These are phyloP conservation scores for Hydnomerulius pinastri DNA, from an alignment of 768 basidiomycete genomes.

Conservation along the genomic window DNA sequence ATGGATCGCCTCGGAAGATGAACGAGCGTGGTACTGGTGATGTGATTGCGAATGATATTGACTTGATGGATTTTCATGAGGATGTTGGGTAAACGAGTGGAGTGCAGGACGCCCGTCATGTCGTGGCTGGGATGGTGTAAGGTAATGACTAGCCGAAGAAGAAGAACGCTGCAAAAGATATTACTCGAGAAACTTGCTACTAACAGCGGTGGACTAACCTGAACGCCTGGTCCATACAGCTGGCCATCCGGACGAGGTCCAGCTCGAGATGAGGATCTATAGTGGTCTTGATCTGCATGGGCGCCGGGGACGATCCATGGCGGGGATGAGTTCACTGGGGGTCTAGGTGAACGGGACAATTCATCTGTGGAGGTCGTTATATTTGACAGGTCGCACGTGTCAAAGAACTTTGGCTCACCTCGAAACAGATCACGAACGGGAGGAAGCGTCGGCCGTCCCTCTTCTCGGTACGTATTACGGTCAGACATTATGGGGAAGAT, in stretches of 20 bases:
- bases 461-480: conserved; percentile 24
- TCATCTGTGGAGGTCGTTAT: conserved; percentile 40
- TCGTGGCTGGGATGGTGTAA: conserved; percentile 25
- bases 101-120: conserved; percentile 25
- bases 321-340: conserved; percentile 40
- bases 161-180: conserved; percentile 21
- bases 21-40: conserved; percentile 25
- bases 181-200: conserved; percentile 6
- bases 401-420: conserved; percentile 39
- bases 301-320: conserved; percentile 48
- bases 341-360: conserved; percentile 42
- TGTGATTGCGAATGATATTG: conserved; percentile 24
- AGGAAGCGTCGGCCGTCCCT: conserved; percentile 60
- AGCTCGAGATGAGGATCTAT: conserved; percentile 26
- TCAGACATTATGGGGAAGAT: conserved; percentile 33
- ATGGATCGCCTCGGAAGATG: conserved; percentile 31
- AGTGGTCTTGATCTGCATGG: conserved; percentile 30
- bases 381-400: not conserved
- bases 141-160: conserved; percentile 20
- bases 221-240: conserved; percentile 31
- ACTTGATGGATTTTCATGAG: conserved; percentile 24
- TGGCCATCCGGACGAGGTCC: conserved; percentile 26
- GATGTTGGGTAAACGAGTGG: conserved; percentile 9
- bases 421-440: conserved; percentile 70
- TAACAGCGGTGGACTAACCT: conserved; percentile 19